Evolutionary conservation across 805 yeast genomes (phyloP).

Genomic region (Clavispora phyllophila): DNA sequence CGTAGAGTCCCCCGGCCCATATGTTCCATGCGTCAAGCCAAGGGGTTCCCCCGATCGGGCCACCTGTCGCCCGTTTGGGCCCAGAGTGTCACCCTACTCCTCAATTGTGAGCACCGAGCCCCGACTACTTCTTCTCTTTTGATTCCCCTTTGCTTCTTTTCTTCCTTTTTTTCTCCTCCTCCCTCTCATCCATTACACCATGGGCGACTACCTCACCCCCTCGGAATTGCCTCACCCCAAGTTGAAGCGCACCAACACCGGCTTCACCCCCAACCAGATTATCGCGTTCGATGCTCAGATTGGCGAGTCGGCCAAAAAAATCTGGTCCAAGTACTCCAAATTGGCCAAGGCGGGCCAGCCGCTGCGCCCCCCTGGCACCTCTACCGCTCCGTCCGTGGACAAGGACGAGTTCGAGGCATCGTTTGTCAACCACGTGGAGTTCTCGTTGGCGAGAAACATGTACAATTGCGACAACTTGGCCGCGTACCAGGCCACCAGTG

Average conservation of each 20-base stretch:
- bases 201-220: slow-evolving; percentile 38
- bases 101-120: not conserved
- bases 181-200: slow-evolving; percentile 3
- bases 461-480: slow-evolving; percentile 90
- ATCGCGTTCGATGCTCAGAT: slow-evolving; percentile 75
- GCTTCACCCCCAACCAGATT: slow-evolving; percentile 87
- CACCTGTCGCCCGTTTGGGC: not conserved
- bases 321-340: slow-evolving; percentile 71
- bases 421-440: slow-evolving; percentile 84
- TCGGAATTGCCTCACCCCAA: slow-evolving; percentile 34
- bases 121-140: not conserved
- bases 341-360: slow-evolving; percentile 21
- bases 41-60: not conserved
- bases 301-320: slow-evolving; percentile 69
- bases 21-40: not conserved
- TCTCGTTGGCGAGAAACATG: slow-evolving; percentile 84
- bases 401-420: slow-evolving; percentile 58
- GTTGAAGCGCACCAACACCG: slow-evolving; percentile 77
- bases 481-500: slow-evolving; percentile 86
- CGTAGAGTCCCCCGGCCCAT: not conserved
- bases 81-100: not conserved
- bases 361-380: slow-evolving; percentile 15
- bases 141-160: not conserved
- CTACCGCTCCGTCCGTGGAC: slow-evolving; percentile 18
- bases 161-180: not conserved